These are phyloP conservation scores for Sporothrix sp. DNA, from an alignment of 2,329 filamentous ascomycete genomes.

Conservation along the genomic window DNA sequence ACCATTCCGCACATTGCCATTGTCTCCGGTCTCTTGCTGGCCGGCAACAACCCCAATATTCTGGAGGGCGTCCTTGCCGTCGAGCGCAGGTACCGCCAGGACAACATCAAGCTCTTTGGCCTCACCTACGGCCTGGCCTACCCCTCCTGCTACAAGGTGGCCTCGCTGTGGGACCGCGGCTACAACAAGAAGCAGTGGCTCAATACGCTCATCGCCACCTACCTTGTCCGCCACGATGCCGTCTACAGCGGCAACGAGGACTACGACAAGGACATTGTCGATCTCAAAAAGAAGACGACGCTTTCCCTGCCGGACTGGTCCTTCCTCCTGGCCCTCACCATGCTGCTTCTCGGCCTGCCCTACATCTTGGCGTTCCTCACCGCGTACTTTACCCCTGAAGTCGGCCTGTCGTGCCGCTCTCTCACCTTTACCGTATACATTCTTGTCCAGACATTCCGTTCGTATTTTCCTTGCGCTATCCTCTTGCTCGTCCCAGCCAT, in stretches of 20 bases:
- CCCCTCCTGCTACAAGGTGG: conserved; percentile 22
- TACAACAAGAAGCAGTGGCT: conserved; percentile 22
- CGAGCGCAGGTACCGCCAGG: conserved; percentile 11
- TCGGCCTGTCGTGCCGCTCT: conserved; percentile 21
- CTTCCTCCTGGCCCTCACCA: conserved; percentile 16
- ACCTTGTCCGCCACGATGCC: conserved; percentile 7
- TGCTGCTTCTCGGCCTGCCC: conserved; percentile 17
- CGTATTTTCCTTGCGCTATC: not conserved
- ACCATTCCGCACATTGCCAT: conserved; percentile 23
- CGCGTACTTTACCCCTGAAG: conserved; percentile 19
- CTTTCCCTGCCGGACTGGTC: conserved; percentile 17
- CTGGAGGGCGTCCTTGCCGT: conserved; percentile 21
- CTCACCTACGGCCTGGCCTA: conserved; percentile 20
- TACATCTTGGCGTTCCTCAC: conserved; percentile 20
- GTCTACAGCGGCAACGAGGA: conserved; percentile 2
- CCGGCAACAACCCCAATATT: conserved; percentile 24
- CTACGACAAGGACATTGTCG: conserved; percentile 14
- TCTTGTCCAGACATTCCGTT: conserved; percentile 11
- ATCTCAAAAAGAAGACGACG: conserved; percentile 13
- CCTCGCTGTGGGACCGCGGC: conserved; percentile 22
- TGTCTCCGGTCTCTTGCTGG: conserved; percentile 20
- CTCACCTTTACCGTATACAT: conserved; percentile 20
- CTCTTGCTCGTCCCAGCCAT: not conserved
- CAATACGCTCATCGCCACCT: conserved; percentile 16
- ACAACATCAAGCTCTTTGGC: conserved; percentile 13